Conservation (phyloP, 768 basidiomycete species). For the Russula vinacea region DNA sequence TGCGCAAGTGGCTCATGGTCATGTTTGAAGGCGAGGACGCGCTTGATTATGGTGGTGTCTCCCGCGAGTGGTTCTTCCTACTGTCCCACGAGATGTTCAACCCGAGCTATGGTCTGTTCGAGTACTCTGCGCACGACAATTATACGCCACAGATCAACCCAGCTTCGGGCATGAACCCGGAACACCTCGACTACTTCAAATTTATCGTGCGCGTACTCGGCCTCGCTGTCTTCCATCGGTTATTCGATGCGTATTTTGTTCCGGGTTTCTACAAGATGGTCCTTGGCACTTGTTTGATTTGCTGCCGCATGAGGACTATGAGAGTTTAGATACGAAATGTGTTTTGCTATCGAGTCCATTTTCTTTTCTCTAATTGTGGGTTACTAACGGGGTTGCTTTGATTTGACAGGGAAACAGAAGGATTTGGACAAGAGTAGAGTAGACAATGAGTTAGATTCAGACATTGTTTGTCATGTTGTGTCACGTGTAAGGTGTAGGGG, state of each 20-base stretch:
- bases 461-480: neutral
- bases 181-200: conserved; percentile 77
- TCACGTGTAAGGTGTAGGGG: neutral
- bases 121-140: conserved; percentile 77
- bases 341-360: conserved; percentile 80
- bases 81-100: conserved; percentile 82
- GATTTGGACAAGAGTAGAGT: conserved; percentile 54
- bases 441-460: conserved; percentile 6
- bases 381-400: neutral
- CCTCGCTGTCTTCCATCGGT: conserved; percentile 72
- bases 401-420: conserved; percentile 64
- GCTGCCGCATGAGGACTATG: conserved; percentile 86
- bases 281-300: conserved; percentile 86
- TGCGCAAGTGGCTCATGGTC: conserved; percentile 69
- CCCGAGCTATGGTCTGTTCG: conserved; percentile 77
- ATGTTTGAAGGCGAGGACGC: conserved; percentile 80
- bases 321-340: conserved; percentile 83
- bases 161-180: conserved; percentile 70
- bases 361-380: conserved; percentile 16
- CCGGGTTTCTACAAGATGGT: conserved; percentile 81
- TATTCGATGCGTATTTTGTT: conserved; percentile 78
- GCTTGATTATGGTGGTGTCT: conserved; percentile 74
- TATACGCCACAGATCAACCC: conserved; percentile 81
- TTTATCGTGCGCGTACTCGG: conserved; percentile 75
- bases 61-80: conserved; percentile 86